Evolutionary conservation across 2,329 filamentous ascomycete species (phyloP).

Genomic region (Phaeophleospora eucalypticola): DNA sequence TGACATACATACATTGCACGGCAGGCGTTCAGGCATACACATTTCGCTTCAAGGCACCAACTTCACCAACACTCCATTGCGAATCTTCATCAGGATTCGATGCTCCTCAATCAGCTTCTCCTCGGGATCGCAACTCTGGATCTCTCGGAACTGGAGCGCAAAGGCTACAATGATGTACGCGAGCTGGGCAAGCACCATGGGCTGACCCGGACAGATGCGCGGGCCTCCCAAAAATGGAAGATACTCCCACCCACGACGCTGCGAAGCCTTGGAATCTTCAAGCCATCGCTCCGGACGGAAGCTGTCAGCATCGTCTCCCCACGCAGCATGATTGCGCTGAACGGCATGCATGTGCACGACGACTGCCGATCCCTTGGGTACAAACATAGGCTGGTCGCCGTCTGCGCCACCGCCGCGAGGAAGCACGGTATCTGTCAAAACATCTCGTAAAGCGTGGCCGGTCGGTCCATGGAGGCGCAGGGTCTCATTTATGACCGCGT

Average conservation of each 20-base stretch:
- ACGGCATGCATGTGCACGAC: not conserved
- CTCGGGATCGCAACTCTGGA: slow-evolving; percentile 1
- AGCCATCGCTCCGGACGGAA: slow-evolving; percentile 5
- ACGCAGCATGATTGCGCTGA: not conserved
- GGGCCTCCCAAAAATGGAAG: slow-evolving; percentile 1
- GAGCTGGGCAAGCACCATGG: not conserved
- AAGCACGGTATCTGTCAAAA: slow-evolving; percentile 1
- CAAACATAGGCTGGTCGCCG: slow-evolving; percentile 1
- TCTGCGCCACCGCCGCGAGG: slow-evolving; percentile 1
- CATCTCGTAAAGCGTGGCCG: not conserved
- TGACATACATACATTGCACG: too few relatives aligned
- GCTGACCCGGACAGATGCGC: slow-evolving; percentile 1
- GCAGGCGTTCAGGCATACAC: too few relatives aligned
- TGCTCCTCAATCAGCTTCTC: not conserved
- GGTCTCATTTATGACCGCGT: slow-evolving; percentile 2
- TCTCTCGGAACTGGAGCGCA: slow-evolving; percentile 1
- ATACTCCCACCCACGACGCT: slow-evolving; percentile 1
- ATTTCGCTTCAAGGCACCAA: too few relatives aligned
- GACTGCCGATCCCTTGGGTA: not conserved
- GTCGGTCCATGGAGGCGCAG: slow-evolving; percentile 1
- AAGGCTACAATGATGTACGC: slow-evolving; percentile 3
- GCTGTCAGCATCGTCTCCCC: slow-evolving; percentile 1
- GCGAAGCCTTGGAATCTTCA: not conserved
- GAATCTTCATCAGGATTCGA: slow-evolving; percentile 3
- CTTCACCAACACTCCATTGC: not conserved